Conservation (phyloP, 2,329 filamentous ascomycete genomes). For the Pseudovirgaria hyperparasitica region DNA sequence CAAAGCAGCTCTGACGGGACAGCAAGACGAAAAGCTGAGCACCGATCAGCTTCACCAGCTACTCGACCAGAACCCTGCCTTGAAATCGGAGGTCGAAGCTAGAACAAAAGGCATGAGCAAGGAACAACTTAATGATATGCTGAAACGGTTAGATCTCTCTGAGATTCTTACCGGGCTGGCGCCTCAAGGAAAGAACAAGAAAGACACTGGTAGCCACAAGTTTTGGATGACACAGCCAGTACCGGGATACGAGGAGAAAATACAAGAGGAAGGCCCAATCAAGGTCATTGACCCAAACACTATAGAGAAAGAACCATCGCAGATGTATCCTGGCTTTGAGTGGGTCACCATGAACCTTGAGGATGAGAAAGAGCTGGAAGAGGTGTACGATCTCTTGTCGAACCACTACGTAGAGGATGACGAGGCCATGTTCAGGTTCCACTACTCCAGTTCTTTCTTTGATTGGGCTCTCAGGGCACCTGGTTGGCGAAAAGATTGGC, state of each 20-base stretch:
- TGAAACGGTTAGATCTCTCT: conserved; percentile 52
- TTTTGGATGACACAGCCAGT: conserved; percentile 99
- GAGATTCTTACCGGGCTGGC: conserved; percentile 66
- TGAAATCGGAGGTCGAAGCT: conserved; percentile 22
- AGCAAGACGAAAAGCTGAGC: conserved; percentile 16
- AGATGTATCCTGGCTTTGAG: conserved; percentile 68
- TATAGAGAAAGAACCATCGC: conserved; percentile 63
- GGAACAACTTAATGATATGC: conserved; percentile 29
- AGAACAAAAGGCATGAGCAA: conserved; percentile 14
- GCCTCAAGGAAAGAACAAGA: conserved; percentile 72
- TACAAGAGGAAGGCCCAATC: conserved; percentile 67
- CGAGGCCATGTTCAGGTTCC: conserved; percentile 95
- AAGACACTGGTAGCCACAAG: conserved; percentile 95
- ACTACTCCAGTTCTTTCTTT: conserved; percentile 80
- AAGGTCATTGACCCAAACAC: conserved; percentile 65
- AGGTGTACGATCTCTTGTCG: conserved; percentile 82
- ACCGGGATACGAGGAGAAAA: conserved; percentile 54
- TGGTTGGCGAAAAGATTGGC: conserved; percentile 89
- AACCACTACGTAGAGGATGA: conserved; percentile 96
- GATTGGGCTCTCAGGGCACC: conserved; percentile 93
- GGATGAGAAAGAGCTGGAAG: conserved; percentile 63
- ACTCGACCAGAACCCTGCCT: conserved; percentile 24
- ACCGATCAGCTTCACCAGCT: conserved; percentile 24
- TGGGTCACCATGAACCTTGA: conserved; percentile 86
- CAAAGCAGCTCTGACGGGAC: conserved; percentile 29